Evolutionary conservation across 306 rosid species (phyloP), one percentile per base, ranked within the genome.

Genomic region (Quercus parvula): DNA sequence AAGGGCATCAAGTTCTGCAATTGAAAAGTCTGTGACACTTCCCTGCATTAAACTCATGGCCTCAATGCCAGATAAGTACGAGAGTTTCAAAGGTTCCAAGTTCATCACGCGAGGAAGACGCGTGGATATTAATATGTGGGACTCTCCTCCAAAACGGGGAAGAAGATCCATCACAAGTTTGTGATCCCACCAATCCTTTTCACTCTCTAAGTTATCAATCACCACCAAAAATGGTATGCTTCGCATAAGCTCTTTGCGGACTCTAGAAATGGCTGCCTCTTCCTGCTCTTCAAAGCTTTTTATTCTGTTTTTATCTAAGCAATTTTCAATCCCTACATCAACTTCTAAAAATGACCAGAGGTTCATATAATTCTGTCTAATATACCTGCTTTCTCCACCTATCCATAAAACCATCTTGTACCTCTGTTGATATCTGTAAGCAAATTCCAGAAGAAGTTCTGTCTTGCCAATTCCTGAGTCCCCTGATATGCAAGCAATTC

Each of bases 131-230:
- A 94, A 81, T n/a, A 94, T 82, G 81, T 94, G 98, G 6, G 97
- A 86, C 76, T 94, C 97, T 17, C 95, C 97, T 0, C 98, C 91
- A 71, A 90, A 94, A 38, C 97, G 97, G 25, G 98, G 98, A 74
- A 94, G 98, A 78, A 94, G 97, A 79, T 94, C 98, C 98, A 94
- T 91, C 35, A 94, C 91, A 38, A 84, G 91, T 78, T 85, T 91
- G 83, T 86, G 95, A 84, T 91, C 95, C 98, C 98, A 94, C 98
- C 98, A 94, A 84, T 94, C 98, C 75, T 89, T 91, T 85, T 91
- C 98, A 58, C 95, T 87, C 57, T 94, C 98, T 86, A 94, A 83
- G 82, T 94, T 94, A 80, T 94, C 98, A 31, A 94, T 91, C 70
- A 94, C 77, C 71, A 94, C 86, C 85, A 94, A 83, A 87, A 88